phyloP scores from a whole-genome alignment of 2,329 filamentous ascomycete species.

The Ilyonectria mors-panacis region DNA sequence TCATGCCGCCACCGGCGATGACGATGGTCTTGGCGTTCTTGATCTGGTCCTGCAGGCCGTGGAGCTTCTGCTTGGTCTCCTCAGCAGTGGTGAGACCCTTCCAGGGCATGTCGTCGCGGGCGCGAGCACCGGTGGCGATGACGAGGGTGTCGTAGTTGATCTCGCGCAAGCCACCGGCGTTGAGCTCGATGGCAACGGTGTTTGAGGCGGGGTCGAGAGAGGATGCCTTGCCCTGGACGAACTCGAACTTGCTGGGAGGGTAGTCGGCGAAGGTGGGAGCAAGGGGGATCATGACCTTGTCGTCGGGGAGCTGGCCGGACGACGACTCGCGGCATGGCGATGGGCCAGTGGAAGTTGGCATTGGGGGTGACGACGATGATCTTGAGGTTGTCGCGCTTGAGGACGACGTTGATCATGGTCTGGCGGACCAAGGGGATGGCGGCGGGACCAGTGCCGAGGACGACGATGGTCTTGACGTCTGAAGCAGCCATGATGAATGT shows the following conservation, averaged over 20 bases:
- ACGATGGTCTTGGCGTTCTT: slow-evolving; percentile 63
- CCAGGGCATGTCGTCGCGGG: slow-evolving; percentile 63
- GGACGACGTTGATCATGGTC: slow-evolving; percentile 61
- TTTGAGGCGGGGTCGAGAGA: slow-evolving; percentile 59
- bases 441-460: slow-evolving; percentile 65
- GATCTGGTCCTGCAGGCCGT: slow-evolving; percentile 56
- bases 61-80: slow-evolving; percentile 58
- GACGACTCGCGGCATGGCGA: slow-evolving; percentile 64
- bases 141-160: slow-evolving; percentile 68
- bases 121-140: slow-evolving; percentile 67
- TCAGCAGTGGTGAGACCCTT: slow-evolving; percentile 62
- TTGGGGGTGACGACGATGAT: slow-evolving; percentile 64
- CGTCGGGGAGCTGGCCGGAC: slow-evolving; percentile 61
- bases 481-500: slow-evolving; percentile 35
- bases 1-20: slow-evolving; percentile 66
- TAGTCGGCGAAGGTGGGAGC: slow-evolving; percentile 65
- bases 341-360: slow-evolving; percentile 64
- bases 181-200: slow-evolving; percentile 58
- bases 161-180: slow-evolving; percentile 51
- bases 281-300: slow-evolving; percentile 53
- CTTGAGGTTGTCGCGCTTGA: slow-evolving; percentile 58
- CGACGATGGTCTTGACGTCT: slow-evolving; percentile 59
- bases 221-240: slow-evolving; percentile 65
- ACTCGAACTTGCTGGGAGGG: slow-evolving; percentile 63
- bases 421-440: slow-evolving; percentile 66